Percentiles rank a stretch among this genome's conserved stretches.
Evolutionary conservation across 2,329 filamentous ascomycete species (phyloP).

Genomic region (Fusarium penzigii): DNA sequence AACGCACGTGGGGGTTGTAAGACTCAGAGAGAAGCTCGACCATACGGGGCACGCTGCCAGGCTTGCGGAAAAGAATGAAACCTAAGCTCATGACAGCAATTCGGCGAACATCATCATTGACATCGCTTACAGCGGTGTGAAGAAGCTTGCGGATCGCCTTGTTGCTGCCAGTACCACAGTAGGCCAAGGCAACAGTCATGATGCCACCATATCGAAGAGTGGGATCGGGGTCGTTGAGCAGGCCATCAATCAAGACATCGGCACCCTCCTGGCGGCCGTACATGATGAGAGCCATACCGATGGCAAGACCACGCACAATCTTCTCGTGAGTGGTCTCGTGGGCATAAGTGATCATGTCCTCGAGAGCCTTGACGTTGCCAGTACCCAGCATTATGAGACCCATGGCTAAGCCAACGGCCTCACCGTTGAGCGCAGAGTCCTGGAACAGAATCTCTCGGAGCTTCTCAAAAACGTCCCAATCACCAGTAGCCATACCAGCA

Average conservation of each 20-base stretch:
- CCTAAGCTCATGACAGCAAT: slow-evolving; percentile 97
- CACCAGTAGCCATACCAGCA: slow-evolving; percentile 95
- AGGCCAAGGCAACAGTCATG: slow-evolving; percentile 96
- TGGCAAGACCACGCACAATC: slow-evolving; percentile 90
- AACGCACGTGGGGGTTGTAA: slow-evolving; percentile 97
- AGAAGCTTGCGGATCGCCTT: slow-evolving; percentile 96
- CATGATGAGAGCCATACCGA: slow-evolving; percentile 99
- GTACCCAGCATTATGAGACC: slow-evolving; percentile 98
- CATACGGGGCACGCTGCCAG: slow-evolving; percentile 96
- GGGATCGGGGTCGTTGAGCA: slow-evolving; percentile 91
- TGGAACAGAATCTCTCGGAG: slow-evolving; percentile 86
- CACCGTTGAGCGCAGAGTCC: slow-evolving; percentile 94
- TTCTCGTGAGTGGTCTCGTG: slow-evolving; percentile 99
- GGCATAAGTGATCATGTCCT: slow-evolving; percentile 97
- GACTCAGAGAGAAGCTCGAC: slow-evolving; percentile 97
- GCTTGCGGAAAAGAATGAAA: slow-evolving; percentile 98
- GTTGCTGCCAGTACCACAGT: slow-evolving; percentile 97
- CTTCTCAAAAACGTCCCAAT: slow-evolving; percentile 86
- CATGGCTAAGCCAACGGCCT: slow-evolving; percentile 94
- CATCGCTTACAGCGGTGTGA: slow-evolving; percentile 95
- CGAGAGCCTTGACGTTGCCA: slow-evolving; percentile 89
- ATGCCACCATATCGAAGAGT: slow-evolving; percentile 95
- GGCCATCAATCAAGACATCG: slow-evolving; percentile 89
- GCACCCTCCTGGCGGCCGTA: slow-evolving; percentile 93
- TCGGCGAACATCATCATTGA: slow-evolving; percentile 94